A percentile compares a stretch with the other conserved stretches of the same genome.
These are phyloP conservation scores for Sungouiozyma ichnusensis DNA, from an alignment of 805 yeast genomes.

Conservation along the genomic window DNA sequence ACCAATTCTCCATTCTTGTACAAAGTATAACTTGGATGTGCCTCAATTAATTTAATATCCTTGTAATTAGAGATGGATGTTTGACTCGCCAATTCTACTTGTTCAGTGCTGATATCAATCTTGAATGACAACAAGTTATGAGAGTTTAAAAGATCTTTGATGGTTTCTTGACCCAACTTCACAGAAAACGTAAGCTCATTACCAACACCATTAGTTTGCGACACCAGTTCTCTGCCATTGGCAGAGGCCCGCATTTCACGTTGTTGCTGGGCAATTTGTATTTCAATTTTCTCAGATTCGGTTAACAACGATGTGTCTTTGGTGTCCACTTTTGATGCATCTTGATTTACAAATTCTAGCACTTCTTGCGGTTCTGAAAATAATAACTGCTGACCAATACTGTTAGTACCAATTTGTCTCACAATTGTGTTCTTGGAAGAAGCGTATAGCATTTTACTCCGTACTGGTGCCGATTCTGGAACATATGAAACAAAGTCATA, in stretches of 20 bases:
- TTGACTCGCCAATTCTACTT: constrained; percentile 31
- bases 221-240: constrained; percentile 18
- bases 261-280: constrained; percentile 23
- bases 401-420: constrained; percentile 56
- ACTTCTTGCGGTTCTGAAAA: constrained; percentile 29
- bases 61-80: constrained; percentile 15
- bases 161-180: constrained; percentile 7
- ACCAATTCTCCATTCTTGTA: constrained; percentile 34
- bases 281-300: constrained; percentile 19
- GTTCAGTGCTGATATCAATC: constrained; percentile 43
- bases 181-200: constrained; percentile 20
- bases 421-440: constrained; percentile 72
- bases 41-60: constrained; percentile 30
- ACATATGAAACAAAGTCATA: constrained; percentile 67
- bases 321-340: background rate
- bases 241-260: constrained; percentile 12
- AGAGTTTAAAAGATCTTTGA: constrained; percentile 22
- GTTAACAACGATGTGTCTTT: constrained; percentile 15
- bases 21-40: constrained; percentile 50
- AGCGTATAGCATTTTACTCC: constrained; percentile 88
- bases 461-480: constrained; percentile 76
- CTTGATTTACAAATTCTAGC: constrained; percentile 7
- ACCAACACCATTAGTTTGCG: constrained; percentile 22
- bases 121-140: constrained; percentile 40
- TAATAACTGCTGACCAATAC: constrained; percentile 27